Base-by-base conservation (phyloP, 805 yeast species). In the Metschnikowia picachoensis region DNA sequence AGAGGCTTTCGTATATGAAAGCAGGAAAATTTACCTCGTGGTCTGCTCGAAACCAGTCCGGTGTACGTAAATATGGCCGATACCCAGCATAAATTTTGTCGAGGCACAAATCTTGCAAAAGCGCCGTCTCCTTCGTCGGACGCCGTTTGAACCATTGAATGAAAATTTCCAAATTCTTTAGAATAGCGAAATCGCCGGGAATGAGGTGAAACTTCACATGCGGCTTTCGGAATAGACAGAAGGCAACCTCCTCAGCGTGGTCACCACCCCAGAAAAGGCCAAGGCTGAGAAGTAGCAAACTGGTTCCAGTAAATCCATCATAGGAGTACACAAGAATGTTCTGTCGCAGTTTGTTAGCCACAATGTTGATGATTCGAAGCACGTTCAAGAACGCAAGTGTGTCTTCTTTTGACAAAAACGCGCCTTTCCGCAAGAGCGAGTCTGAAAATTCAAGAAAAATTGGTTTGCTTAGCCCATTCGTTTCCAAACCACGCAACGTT, bases 281-380 rank as follows among this genome's bases (percentile, higher is more conserved):
- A 35, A 43, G 56, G 25, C 46, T 45, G 30, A 60, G 49, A 4
- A 59, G 44, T 31, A 67, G 47, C 17, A 67, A 44, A 10, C 68
- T 58, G 15, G 65, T 53, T 4, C 71, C 72, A 8, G 74, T 67
- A 46, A 66, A 68, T 1, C 74, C 73, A 51, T 70, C 74, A 48
- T 60, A 62, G 4, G 65, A 66, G 46, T 62, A 67, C 4, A 67
- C 50, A 36, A 67, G 64, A 5, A 65, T 58, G 37, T 62, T 57
- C 36, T 54, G 41, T 39, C 57, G 56, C 40, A 37, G 37, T 35
- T 48, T 36, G 29, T 52, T 51, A 32, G 57, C 52, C 20, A 57
- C 48, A 8, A 48, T 35, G 38, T 66, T 51, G 37, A 70, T 55
- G 39, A 64, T 50, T 42, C 62, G 65, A 36, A 68, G 49, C 14